A percentile compares a stretch with the other conserved stretches of the same genome.
Evolutionary conservation across 805 yeast genomes (phyloP).

Genomic region (Vanderwaltozyma tropicalis): DNA sequence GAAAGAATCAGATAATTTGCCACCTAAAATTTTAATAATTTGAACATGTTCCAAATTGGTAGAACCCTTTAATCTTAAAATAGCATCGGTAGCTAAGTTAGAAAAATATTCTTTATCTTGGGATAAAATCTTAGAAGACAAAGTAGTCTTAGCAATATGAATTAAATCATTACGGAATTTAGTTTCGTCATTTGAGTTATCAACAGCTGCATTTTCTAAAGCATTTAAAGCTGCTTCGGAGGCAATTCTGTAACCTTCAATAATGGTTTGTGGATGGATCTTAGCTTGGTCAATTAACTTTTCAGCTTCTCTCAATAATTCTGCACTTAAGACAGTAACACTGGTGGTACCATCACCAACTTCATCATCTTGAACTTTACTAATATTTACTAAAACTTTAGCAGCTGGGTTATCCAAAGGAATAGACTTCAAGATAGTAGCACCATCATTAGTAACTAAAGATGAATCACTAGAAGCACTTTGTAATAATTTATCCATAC

Average conservation of each 20-base stretch:
- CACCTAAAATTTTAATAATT: constrained; percentile 88
- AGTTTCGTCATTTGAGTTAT: constrained; percentile 49
- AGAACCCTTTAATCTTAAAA: constrained; percentile 74
- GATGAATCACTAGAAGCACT: constrained; percentile 72
- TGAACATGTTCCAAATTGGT: constrained; percentile 88
- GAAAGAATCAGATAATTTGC: constrained; percentile 81
- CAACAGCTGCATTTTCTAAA: constrained; percentile 67
- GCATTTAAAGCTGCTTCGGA: constrained; percentile 73
- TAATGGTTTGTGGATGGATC: constrained; percentile 96
- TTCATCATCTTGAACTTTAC: constrained; percentile 95
- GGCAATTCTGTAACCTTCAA: constrained; percentile 91
- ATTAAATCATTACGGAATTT: constrained; percentile 66
- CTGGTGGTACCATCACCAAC: constrained; percentile 98
- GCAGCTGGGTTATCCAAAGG: constrained; percentile 98
- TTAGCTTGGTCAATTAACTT: constrained; percentile 71
- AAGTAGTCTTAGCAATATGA: constrained; percentile 84
- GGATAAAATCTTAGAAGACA: constrained; percentile 86
- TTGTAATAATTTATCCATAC: constrained; percentile 93
- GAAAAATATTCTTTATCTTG: constrained; percentile 90
- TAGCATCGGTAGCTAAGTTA: constrained; percentile 86
- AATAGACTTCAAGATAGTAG: constrained; percentile 86
- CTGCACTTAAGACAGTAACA: constrained; percentile 85
- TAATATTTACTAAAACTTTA: constrained; percentile 83
- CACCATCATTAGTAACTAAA: constrained; percentile 94
- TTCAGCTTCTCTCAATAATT: constrained; percentile 89